Base-by-base conservation (phyloP, 2,329 filamentous ascomycete species). In the Coleophoma eucalyptorum region DNA sequence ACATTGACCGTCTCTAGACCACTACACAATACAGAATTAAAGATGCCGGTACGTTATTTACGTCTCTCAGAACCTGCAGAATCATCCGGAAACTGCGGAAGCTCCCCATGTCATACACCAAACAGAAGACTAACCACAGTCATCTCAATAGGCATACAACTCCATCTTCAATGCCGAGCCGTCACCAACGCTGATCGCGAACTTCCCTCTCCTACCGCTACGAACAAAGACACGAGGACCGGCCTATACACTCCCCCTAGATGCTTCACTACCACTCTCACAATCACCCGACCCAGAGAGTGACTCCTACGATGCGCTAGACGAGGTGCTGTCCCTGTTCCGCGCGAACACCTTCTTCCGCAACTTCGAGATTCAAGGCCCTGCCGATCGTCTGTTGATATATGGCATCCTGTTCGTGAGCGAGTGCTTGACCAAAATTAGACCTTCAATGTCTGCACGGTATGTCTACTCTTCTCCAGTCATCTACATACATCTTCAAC, bases 341-440 rank as follows among this genome's bases (percentile, higher is more conserved):
- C 90, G 94, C 58, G 93, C 94, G 64, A 97, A 99, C 77, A 97
- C 93, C 54, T 93, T 99, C 73, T 99, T 97, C 80, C 89, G 94
- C 65, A 99, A 97, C 80, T 99, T 99, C 65, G 94, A 97, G 78
- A 96, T 97, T 76, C 93, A 96, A 73, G 94, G 94, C 13, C 89
- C 90, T 21, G 93, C 94, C 52, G 94, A 99, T 73, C 83, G 94
- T 38, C 84, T 97, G 65, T 80, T 99, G 60, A 92, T 97, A 65
- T 99, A 99, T 74, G 93, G 93, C 56, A 99, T 97, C 69, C 80
- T 96, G 67, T 97, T 93, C 72, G 81, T 97, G 64, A 93, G 87
- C 72, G 92, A 97, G 71, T 92, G 90, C 63, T 75, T 99, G 67
- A 77, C 79, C 63, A 95, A 94, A 79, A 91, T 97, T 67, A 90